Base-by-base conservation (phyloP, 2,329 filamentous ascomycete species). In the Beauveria rudraprayagi region DNA sequence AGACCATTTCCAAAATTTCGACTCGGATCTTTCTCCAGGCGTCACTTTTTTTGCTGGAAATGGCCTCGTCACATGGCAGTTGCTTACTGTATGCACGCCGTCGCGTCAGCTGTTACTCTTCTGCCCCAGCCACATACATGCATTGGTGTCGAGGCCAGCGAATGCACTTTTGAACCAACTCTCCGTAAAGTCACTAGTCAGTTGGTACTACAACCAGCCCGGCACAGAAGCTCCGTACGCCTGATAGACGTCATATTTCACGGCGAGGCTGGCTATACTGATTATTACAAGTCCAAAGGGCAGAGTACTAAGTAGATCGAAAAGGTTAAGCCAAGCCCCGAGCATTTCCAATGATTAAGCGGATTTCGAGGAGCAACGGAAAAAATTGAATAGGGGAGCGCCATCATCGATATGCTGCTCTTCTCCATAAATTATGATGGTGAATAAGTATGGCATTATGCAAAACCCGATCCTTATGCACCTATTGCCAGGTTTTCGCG, bases 81-180 rank as follows among this genome's bases (percentile, higher is more conserved):
- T 41, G n/a, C 22, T 24, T 14, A n/a, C 16, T 24, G 30, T 8
- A 37, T 46, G 28, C 26, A 48, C 28, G 11, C 22, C 30, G 44
- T 57, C 44, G 44, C 55, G 55, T 34, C 19, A 34, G 43, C 43
- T 24, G 40, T 43, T 37, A 56, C 44, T 9, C 11, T 26, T 30
- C 30, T 28, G 43, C 28, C 26, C 55, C 56, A 51, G 56, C 56
- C 56, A 50, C 56, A 46, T 58, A 43, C 40, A n/a, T 58, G 56
- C 22, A 7, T 51, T 46, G 26, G 17, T 43, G 44, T 41, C 16
- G n/a, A 24, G 46, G 22, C 34, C 34, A 51, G 56, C 46, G 30
- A 19, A 56, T 37, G 26, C n/a, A 14, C 14, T n/a, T 3, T 8
- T n/a, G 9, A 28, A 22, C 54, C 28, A 30, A 56, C 28, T 40